Conservation (phyloP, 352 stramenopile species). For the Phytophthora macrochlamydospora region DNA sequence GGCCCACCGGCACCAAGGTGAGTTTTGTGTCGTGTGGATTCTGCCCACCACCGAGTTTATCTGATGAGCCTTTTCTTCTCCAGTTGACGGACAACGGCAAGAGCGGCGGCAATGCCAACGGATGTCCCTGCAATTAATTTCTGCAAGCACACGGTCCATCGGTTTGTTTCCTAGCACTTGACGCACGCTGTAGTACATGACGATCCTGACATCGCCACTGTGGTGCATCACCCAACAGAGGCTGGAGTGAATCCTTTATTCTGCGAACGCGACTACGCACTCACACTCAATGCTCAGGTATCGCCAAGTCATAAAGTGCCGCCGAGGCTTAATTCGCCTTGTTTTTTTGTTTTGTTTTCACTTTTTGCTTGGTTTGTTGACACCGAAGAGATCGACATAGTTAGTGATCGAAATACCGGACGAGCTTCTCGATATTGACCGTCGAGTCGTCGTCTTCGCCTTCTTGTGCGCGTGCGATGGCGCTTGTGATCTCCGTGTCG, state of each 20-base stretch:
- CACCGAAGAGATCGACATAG: not conserved
- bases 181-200: conserved; percentile 6
- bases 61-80: conserved; percentile 15
- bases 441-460: conserved; percentile 31
- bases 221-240: conserved; percentile 23
- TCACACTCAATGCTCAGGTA: conserved; percentile 11
- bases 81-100: conserved; percentile 47
- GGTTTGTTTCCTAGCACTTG: conserved; percentile 4
- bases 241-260: conserved; percentile 16
- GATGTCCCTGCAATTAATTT: conserved; percentile 51
- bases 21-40: conserved; percentile 3
- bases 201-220: conserved; percentile 7
- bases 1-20: conserved; percentile 70
- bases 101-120: conserved; percentile 34
- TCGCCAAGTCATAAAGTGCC: conserved; percentile 18
- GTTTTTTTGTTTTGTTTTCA: conserved; percentile 21
- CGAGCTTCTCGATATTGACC: conserved; percentile 68
- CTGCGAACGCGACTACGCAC: conserved; percentile 7
- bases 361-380: no score
- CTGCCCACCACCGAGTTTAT: conserved; percentile 11
- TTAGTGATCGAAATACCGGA: conserved; percentile 69
- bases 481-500: conserved; percentile 64
- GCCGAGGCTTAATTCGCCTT: conserved; percentile 18
- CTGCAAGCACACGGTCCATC: not conserved
- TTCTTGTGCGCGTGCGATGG: conserved; percentile 53